phyloP scores from a whole-genome alignment of 2,329 filamentous ascomycete species.

The Phyllosticta citribraziliensis region DNA sequence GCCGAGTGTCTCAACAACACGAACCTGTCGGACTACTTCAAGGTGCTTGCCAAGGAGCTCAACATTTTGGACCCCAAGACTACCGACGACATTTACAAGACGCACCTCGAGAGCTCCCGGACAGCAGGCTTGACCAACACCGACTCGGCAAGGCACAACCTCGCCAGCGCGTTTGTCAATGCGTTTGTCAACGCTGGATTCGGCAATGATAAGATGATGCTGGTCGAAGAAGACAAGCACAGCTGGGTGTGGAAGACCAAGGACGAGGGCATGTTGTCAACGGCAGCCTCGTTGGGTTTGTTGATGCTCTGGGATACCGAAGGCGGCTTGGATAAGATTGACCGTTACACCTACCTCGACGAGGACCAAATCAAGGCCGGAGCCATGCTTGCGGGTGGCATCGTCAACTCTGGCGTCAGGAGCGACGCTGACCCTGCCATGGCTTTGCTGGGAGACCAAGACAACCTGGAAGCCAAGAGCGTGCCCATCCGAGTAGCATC shows the following conservation, averaged over 20 bases:
- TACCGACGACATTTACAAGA: conserved; percentile 99
- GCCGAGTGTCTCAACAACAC: conserved; percentile 80
- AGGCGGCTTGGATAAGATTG: conserved; percentile 82
- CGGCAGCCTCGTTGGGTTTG: conserved; percentile 85
- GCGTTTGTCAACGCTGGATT: conserved; percentile 95
- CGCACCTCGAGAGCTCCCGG: conserved; percentile 88
- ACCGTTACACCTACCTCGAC: conserved; percentile 79
- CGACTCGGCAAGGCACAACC: conserved; percentile 90
- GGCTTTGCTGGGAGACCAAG: conserved; percentile 70
- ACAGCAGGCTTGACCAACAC: conserved; percentile 89
- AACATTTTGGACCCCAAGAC: conserved; percentile 96
- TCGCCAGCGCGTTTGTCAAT: conserved; percentile 93
- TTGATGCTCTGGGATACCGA: conserved; percentile 92
- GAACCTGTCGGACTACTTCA: conserved; percentile 84
- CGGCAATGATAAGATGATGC: conserved; percentile 95
- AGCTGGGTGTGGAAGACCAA: conserved; percentile 99
- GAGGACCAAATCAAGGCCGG: conserved; percentile 85
- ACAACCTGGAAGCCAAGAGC: conserved; percentile 71
- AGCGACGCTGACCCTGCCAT: conserved; percentile 84
- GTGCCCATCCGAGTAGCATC: conserved; percentile 69
- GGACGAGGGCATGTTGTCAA: conserved; percentile 94
- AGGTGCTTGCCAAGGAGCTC: conserved; percentile 84
- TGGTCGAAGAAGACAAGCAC: conserved; percentile 71
- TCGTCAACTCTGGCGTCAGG: conserved; percentile 87
- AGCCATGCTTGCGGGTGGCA: conserved; percentile 84